Conservation (phyloP, 345 rosid species). For the Eucalyptus fibrosa region DNA sequence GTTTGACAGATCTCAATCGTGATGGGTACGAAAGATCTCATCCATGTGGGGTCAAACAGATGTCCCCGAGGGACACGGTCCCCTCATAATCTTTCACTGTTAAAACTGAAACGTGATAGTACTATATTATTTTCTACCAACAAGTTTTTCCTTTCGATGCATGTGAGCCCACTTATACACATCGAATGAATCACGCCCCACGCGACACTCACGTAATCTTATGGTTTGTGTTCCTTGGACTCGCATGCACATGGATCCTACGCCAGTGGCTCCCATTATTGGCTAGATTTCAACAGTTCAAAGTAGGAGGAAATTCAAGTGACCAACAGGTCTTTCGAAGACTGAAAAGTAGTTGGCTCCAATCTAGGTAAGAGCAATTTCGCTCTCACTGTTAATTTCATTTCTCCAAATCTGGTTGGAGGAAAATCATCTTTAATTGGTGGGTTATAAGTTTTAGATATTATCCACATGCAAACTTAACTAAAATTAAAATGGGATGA, state of each 20-base stretch:
- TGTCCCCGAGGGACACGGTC: not conserved
- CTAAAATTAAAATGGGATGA: not conserved
- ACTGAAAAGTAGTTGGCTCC: not conserved
- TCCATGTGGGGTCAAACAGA: not conserved
- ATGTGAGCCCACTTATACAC: not conserved
- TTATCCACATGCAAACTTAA: not conserved
- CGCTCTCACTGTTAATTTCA: not conserved
- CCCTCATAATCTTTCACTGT: not conserved
- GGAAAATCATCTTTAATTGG: not conserved
- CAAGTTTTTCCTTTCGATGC: not conserved
- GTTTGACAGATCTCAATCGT: not conserved
- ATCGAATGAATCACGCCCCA: not conserved
- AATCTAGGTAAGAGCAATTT: not conserved
- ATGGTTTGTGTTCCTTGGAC: not conserved
- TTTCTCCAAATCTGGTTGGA: not conserved
- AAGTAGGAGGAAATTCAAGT: not conserved
- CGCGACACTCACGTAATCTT: not conserved
- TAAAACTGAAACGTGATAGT: not conserved
- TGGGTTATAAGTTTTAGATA: not conserved
- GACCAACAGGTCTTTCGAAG: not conserved
- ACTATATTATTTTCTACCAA: not conserved
- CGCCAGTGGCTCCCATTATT: not conserved
- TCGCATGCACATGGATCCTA: not conserved
- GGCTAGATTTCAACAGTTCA: not conserved
- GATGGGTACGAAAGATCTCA: not conserved